These are phyloP conservation scores for Gynochthodes officinalis DNA, from an alignment of 257 asterid genomes.

Conservation along the genomic window DNA sequence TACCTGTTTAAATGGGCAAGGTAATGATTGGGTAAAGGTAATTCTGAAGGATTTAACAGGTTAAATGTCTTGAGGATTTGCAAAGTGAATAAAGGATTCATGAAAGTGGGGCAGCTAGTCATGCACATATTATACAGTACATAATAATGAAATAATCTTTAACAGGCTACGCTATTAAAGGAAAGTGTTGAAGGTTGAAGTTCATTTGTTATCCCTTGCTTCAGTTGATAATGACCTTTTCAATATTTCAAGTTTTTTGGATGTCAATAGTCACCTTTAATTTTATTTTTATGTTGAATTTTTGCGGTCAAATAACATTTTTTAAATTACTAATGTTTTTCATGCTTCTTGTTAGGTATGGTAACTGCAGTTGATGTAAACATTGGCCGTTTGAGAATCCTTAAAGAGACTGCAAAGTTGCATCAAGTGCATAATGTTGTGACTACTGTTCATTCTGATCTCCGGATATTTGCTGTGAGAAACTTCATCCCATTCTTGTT, in stretches of 20 bases:
- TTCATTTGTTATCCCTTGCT: neutral
- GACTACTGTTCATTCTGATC: slow-evolving; percentile 70
- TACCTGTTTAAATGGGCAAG: slow-evolving; percentile 67
- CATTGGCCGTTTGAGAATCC: slow-evolving; percentile 84
- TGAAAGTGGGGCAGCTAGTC: neutral
- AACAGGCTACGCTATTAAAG: neutral
- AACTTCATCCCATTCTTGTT: slow-evolving; percentile 5
- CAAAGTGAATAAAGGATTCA: neutral
- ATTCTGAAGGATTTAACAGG: neutral
- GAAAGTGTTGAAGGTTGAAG: neutral
- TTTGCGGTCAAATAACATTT: neutral
- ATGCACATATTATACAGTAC: neutral
- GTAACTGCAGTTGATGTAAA: slow-evolving; percentile 76
- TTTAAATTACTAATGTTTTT: neutral
- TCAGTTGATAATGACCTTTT: neutral
- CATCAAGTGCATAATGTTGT: slow-evolving; percentile 57
- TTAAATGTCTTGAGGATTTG: neutral
- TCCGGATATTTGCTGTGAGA: slow-evolving; percentile 61
- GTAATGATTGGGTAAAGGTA: slow-evolving; percentile 27
- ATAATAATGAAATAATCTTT: too few species aligned
- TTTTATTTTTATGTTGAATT: neutral
- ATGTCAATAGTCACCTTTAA: neutral
- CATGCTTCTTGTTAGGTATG: slow-evolving; percentile 49
- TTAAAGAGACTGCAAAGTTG: slow-evolving; percentile 75
- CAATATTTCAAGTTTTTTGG: neutral